Percentiles rank a stretch among this genome's conserved stretches.
Conservation (phyloP, 371 early-diverging fungal species). For the Rhizopus sp. region DNA sequence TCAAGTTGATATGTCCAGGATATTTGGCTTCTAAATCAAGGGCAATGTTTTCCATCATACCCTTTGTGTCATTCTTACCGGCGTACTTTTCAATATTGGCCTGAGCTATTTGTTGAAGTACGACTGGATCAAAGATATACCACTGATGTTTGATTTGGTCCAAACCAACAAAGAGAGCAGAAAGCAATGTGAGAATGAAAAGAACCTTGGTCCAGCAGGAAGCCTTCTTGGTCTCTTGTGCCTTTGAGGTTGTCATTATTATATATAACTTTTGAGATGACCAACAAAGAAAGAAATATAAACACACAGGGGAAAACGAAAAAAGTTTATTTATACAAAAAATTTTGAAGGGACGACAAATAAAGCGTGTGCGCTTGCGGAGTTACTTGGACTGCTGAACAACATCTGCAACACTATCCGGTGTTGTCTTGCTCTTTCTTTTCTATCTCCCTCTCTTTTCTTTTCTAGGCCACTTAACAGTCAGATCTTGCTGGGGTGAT, state of each 20-base stretch:
- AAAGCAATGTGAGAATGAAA: conserved; percentile 26
- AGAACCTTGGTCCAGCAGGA: conserved; percentile 26
- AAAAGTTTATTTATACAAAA: not conserved
- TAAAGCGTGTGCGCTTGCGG: not conserved
- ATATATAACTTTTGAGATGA: conserved; percentile 1
- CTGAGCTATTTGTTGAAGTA: conserved; percentile 45
- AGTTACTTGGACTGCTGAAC: not conserved
- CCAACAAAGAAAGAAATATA: not conserved
- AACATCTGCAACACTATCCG: not conserved
- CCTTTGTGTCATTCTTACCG: conserved; percentile 29
- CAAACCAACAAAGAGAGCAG: conserved; percentile 37
- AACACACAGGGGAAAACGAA: not conserved
- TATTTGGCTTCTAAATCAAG: conserved; percentile 41
- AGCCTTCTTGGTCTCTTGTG: conserved; percentile 8
- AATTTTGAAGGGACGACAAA: not conserved
- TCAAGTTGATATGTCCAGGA: conserved; percentile 45
- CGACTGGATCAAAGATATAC: conserved; percentile 49
- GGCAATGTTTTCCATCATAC: conserved; percentile 40
- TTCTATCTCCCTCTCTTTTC: not conserved
- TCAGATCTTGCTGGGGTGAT: too few relatives aligned
- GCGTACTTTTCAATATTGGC: conserved; percentile 43
- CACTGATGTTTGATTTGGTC: conserved; percentile 42
- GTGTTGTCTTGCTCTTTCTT: conserved; percentile 4
- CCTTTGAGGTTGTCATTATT: conserved; percentile 7
- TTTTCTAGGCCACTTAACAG: not conserved